phyloP scores from a whole-genome alignment of 2,329 filamentous ascomycete species.

The Blastomyces gilchristii region DNA sequence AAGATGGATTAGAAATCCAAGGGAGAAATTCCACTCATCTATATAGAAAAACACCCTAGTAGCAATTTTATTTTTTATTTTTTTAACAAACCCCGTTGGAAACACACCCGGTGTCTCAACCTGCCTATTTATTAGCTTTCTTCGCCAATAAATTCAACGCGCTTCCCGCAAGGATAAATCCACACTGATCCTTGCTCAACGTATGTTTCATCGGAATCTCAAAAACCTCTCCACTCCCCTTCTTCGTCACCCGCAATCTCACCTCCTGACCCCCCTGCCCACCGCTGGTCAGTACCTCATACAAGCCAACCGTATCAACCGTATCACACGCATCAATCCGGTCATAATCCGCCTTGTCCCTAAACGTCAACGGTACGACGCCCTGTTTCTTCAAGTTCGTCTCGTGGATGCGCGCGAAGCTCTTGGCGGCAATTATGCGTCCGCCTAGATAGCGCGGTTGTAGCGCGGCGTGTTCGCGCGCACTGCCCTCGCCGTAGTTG shows the following conservation, averaged over 20 bases:
- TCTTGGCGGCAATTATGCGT: conserved; percentile 72
- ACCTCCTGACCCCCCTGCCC: conserved; percentile 62
- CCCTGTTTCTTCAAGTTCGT: conserved; percentile 97
- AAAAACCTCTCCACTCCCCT: conserved; percentile 51
- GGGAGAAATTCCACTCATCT: not conserved
- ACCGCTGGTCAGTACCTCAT: conserved; percentile 66
- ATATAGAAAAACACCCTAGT: not conserved
- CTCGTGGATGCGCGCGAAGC: conserved; percentile 86
- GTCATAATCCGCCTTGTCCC: conserved; percentile 79
- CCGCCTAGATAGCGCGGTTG: conserved; percentile 87
- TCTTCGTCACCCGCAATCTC: conserved; percentile 54
- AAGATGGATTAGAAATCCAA: not conserved
- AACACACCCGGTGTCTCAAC: not conserved
- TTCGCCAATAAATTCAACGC: conserved; percentile 78
- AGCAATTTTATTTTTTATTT: not conserved
- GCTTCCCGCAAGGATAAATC: conserved; percentile 85
- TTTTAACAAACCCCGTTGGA: not conserved
- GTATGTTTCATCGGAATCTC: conserved; percentile 74
- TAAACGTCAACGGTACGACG: conserved; percentile 87
- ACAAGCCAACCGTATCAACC: conserved; percentile 70
- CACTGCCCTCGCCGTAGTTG: conserved; percentile 90
- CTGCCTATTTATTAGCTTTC: conserved; percentile 35
- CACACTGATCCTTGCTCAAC: conserved; percentile 79
- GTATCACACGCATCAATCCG: conserved; percentile 70
- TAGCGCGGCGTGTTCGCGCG: conserved; percentile 78